These are phyloP conservation scores for Phycomyces nitens DNA, from an alignment of 192 early-diverging fungal genomes.

Conservation along the genomic window DNA sequence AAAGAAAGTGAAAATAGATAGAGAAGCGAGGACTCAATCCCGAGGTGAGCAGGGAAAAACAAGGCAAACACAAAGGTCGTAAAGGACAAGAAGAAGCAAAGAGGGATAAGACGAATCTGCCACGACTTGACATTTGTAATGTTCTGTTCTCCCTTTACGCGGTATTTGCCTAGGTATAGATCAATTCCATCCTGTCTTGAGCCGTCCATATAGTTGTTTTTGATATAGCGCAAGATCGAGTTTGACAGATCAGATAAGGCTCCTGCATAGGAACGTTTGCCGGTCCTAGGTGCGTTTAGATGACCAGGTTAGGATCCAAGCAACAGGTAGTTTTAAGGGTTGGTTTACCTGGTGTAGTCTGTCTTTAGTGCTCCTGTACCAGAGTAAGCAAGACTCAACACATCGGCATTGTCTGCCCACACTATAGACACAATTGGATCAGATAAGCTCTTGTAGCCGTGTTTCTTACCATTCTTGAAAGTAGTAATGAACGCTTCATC, in stretches of 20 bases:
- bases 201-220: conserved; percentile 94
- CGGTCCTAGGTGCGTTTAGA: conserved; percentile 54
- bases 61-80: conserved; percentile 30
- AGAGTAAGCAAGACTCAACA: conserved; percentile 82
- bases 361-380: conserved; percentile 97
- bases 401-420: conserved; percentile 98
- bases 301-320: neutral
- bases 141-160: conserved; percentile 19
- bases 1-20: conserved; percentile 34
- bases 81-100: conserved; percentile 2
- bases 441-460: too few relatives aligned
- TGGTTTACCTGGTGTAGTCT: conserved; percentile 77
- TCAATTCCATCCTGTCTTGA: conserved; percentile 88
- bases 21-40: conserved; percentile 13
- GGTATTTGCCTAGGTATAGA: conserved; percentile 71
- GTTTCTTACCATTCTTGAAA: conserved; percentile 70
- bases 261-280: conserved; percentile 77
- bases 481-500: conserved; percentile 60
- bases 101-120: conserved; percentile 1
- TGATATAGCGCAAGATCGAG: conserved; percentile 80
- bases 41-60: conserved; percentile 32
- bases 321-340: neutral
- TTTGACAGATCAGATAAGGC: conserved; percentile 76
- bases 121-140: neutral
- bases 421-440: conserved; percentile 42